phyloP scores from a whole-genome alignment of 805 yeast genomes.

The Kodamaea sagamina region DNA sequence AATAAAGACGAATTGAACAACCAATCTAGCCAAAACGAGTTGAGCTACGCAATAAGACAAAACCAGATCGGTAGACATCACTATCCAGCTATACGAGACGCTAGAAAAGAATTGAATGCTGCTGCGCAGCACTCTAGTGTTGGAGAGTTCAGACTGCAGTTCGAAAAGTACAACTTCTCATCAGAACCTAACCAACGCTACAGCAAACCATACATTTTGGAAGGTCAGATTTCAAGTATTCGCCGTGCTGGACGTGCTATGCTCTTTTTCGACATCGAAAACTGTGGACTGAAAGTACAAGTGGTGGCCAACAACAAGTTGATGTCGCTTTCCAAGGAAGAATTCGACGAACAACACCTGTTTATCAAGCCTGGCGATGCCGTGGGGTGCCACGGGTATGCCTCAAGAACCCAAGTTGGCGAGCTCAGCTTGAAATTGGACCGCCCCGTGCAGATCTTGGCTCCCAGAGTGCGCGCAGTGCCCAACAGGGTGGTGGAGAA shows the following conservation, averaged over 20 bases:
- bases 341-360: conserved; percentile 42
- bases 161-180: conserved; percentile 21
- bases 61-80: conserved; percentile 13
- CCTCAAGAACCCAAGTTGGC: conserved; percentile 75
- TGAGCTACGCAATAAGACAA: conserved; percentile 8
- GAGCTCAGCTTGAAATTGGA: conserved; percentile 71
- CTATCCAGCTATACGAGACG: conserved; percentile 24
- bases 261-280: conserved; percentile 66
- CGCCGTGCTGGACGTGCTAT: conserved; percentile 70
- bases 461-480: conserved; percentile 67
- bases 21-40: conserved; percentile 2
- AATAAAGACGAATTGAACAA: too few relatives aligned
- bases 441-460: conserved; percentile 50
- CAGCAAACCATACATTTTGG: conserved; percentile 20
- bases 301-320: conserved; percentile 57
- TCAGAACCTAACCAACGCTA: conserved; percentile 14
- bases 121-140: conserved; percentile 29
- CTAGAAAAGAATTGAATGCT: conserved; percentile 13
- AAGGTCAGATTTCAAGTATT: conserved; percentile 61
- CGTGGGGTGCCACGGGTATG: conserved; percentile 63
- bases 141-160: conserved; percentile 40
- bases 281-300: conserved; percentile 62
- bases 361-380: conserved; percentile 71
- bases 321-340: conserved; percentile 42
- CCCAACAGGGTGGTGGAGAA: conserved; percentile 65